Base-by-base conservation (phyloP, 176 grass and related monocot genomes). In the Luzula sylvatica region DNA sequence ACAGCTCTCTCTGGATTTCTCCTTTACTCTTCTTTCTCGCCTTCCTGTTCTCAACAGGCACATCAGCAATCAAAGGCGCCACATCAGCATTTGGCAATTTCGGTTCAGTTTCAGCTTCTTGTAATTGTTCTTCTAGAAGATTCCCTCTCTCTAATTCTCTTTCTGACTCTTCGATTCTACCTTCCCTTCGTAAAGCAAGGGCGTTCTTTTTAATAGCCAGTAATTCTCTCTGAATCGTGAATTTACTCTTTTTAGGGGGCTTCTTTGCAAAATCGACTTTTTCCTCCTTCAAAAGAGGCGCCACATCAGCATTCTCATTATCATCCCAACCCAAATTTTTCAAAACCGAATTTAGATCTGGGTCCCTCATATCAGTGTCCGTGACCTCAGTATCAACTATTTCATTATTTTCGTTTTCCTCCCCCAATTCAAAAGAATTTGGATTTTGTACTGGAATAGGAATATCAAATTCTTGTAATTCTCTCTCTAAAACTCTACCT, bases 131-230 rank as follows among this genome's bases (percentile, higher is more conserved):
- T 64, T 49, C 5, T 67, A 96, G 73, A 86, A 76, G 0, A 1
- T 24, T 64, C 47, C 15, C 20, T 29, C 11, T 18, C 22, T 28
- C 42, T 32, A 96, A 58, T 25, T 82, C 80, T 79, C 87, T 78
- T 43, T 96, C 83, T 3, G 90, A 75, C 15, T 14, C 23, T 15
- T 48, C 0, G 7, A 13, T 44, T 13, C 5, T 26, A 19, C 42
- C 41, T 46, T 23, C 42, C 63, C 90, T 88, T 73, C 84, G 82
- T 50, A 96, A 78, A 21, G 67, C 68, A 56, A 96, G 90, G 22
- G 84, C 90, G 55, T 71, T 80, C 73, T 89, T 96, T 69, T 96
- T 96, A 47, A 96, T 50, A 70, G 84, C 80, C 55, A 96, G 61
- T 21, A 96, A 65, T 61, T 96, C 84, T 78, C 59, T 89, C 8